phyloP scores from a whole-genome alignment of 2,329 filamentous ascomycete species.

The Pseudocercospora cruenta region DNA sequence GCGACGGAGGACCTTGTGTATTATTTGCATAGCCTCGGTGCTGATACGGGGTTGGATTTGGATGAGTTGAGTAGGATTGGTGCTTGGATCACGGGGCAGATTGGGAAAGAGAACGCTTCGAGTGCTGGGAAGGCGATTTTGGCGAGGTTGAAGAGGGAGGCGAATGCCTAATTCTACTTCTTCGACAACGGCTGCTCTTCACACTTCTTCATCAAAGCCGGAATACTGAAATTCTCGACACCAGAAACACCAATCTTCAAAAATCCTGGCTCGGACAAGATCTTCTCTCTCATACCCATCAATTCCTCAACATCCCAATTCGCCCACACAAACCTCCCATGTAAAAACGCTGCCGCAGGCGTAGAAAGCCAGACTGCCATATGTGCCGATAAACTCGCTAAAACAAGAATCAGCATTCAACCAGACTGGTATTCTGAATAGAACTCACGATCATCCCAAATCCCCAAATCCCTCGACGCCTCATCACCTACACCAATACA shows the following conservation, averaged over 20 bases:
- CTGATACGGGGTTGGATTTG: conserved; percentile 73
- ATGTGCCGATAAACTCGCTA: conserved; percentile 5
- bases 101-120: conserved; percentile 67
- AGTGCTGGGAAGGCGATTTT: conserved; percentile 66
- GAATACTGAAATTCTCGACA: conserved; percentile 6
- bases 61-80: conserved; percentile 70
- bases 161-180: too few relatives aligned
- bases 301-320: conserved; percentile 21
- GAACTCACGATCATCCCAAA: conserved; percentile 12
- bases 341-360: conserved; percentile 11
- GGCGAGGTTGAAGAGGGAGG: conserved; percentile 29
- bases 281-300: conserved; percentile 10
- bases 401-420: too few relatives aligned
- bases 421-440: too few relatives aligned
- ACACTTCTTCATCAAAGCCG: conserved; percentile 9
- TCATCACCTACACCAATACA: background rate
- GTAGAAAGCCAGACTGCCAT: conserved; percentile 17
- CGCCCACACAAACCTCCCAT: conserved; percentile 18
- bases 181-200: background rate
- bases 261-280: conserved; percentile 6
- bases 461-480: background rate
- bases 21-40: conserved; percentile 71
- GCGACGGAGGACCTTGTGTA: conserved; percentile 84
- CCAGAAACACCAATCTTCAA: conserved; percentile 16
- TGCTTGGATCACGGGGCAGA: conserved; percentile 68